Evolutionary conservation across 2,329 filamentous ascomycete genomes (phyloP).

Genomic region (Byssoonygena ceratinophila): DNA sequence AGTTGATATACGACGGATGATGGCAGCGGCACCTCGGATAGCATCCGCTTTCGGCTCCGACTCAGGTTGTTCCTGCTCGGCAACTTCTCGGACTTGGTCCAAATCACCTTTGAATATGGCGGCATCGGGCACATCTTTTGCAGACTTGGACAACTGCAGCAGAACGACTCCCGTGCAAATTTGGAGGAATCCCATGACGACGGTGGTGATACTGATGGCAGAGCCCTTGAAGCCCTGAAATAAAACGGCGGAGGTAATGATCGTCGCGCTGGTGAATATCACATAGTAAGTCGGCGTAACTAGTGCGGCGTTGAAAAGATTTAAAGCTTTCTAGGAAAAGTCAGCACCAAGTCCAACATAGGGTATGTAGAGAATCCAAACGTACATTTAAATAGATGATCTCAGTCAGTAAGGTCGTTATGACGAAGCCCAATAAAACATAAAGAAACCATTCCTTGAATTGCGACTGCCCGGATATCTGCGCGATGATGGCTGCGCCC

Average conservation of each 20-base stretch:
- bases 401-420: slow-evolving; percentile 79
- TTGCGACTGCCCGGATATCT: slow-evolving; percentile 68
- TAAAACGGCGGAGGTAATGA: slow-evolving; percentile 82
- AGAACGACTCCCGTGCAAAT: slow-evolving; percentile 90
- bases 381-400: slow-evolving; percentile 92
- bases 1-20: slow-evolving; percentile 70
- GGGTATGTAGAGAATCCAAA: slow-evolving; percentile 19
- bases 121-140: slow-evolving; percentile 90
- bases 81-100: slow-evolving; percentile 89
- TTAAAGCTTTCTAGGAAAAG: slow-evolving; percentile 75
- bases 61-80: slow-evolving; percentile 91
- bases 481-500: slow-evolving; percentile 80
- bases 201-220: slow-evolving; percentile 65
- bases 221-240: slow-evolving; percentile 92
- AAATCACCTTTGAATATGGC: slow-evolving; percentile 87
- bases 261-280: slow-evolving; percentile 92
- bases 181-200: slow-evolving; percentile 84
- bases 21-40: slow-evolving; percentile 79
- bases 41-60: slow-evolving; percentile 93
- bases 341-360: background rate
- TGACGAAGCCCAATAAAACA: slow-evolving; percentile 79
- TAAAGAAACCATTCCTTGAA: slow-evolving; percentile 98
- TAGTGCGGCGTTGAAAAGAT: slow-evolving; percentile 90
- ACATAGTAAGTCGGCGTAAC: slow-evolving; percentile 99
- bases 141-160: slow-evolving; percentile 91